Base-by-base conservation (phyloP, 2,329 filamentous ascomycete species). In the Rachicladosporium sp. region DNA sequence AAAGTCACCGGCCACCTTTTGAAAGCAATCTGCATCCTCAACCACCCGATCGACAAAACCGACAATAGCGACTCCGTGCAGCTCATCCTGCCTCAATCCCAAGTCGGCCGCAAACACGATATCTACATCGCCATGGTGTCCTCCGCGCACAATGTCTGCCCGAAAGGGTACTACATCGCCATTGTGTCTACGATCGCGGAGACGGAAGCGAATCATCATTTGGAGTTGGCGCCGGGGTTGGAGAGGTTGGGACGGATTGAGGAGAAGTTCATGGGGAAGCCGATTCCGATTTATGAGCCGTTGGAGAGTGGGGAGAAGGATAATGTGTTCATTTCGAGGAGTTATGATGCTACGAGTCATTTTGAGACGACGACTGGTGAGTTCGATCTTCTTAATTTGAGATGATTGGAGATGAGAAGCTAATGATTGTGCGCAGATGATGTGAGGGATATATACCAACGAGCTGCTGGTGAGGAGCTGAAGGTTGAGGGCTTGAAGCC, bases 121-220 rank as follows among this genome's bases (percentile, higher is more conserved):
- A 88, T 98, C 58, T 98, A 98, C 73, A 81, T 98, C 58, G 89
- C 91, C 42, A 83, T 91, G 61, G 87, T 98, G 44, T 95, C 88
- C 1, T 86, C 85, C 31, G 85, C 88, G 30, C 93, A 98, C 71
- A 96, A 93, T 56, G 93, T 98, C 53, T 96, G 89, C 70, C 91
- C 93, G 55, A 93, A 94, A 75, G 89, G 89, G 45, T 96, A 95
- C 76, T 98, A 93, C 72, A 86, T 98, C 53, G 91, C 91, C 54
- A 98, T 96, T 45, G 89, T 98, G 50, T 94, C 87, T 35, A 98
- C 91, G 44, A 95, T 98, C 58, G 86, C 91, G 48, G 93, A 98
- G 71, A 80, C 79, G 34, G 69, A 79, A 45, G 80, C 84, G 49
- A 96, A 98, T 74, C 88, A 94, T 67, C 91, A 98, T 65, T 71